Conservation (phyloP, 495 filamentous ascomycete genomes). For the Talaromyces liani region DNA sequence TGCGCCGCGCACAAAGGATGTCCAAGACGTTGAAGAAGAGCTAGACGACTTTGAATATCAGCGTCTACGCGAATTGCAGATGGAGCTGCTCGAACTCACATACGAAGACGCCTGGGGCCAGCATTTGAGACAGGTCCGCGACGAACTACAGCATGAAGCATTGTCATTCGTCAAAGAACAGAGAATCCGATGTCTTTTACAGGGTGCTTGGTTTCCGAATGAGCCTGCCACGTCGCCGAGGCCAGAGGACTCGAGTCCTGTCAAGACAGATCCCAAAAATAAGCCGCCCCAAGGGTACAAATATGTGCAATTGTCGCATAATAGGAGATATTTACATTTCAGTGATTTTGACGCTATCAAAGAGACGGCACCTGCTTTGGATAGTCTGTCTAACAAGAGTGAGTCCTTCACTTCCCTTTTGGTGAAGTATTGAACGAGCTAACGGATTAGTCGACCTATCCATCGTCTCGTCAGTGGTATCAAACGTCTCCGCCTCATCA, state of each 20-base stretch:
- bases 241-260: conserved; percentile 22
- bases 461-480: conserved; percentile 86
- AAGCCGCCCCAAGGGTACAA: conserved; percentile 49
- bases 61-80: conserved; percentile 78
- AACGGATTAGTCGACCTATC: conserved; percentile 63
- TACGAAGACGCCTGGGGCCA: conserved; percentile 94
- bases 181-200: conserved; percentile 81
- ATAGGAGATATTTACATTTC: conserved; percentile 85
- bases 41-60: conserved; percentile 72
- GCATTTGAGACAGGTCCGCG: conserved; percentile 83
- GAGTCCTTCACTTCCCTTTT: too few relatives aligned
- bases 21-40: conserved; percentile 85
- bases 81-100: conserved; percentile 83
- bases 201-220: conserved; percentile 85
- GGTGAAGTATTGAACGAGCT: too few relatives aligned
- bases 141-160: conserved; percentile 86
- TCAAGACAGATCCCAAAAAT: conserved; percentile 9
- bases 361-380: conserved; percentile 60
- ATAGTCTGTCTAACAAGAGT: conserved; percentile 70
- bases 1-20: conserved; percentile 73
- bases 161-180: conserved; percentile 96
- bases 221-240: conserved; percentile 23
- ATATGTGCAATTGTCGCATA: conserved; percentile 85
- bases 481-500: conserved; percentile 66
- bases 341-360: conserved; percentile 70